A percentile compares a stretch with the other conserved stretches of the same genome.
Conservation (phyloP, 78 protist genomes). For the Dictyostelium brefeldianum region DNA sequence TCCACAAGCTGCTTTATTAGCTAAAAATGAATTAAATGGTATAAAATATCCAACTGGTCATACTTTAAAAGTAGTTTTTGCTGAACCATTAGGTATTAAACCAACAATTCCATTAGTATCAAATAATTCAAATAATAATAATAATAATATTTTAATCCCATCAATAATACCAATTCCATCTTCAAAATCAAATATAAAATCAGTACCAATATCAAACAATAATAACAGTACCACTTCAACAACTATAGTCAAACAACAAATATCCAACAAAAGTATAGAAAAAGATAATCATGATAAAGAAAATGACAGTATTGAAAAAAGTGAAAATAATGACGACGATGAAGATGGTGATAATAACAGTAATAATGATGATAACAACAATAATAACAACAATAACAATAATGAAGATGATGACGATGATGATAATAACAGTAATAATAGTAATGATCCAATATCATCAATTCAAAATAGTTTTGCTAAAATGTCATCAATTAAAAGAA, state of each 20-base stretch:
- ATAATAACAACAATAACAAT: neutral
- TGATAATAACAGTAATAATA: neutral
- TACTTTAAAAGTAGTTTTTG: conserved; percentile 72
- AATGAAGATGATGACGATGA: neutral
- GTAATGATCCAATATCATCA: neutral
- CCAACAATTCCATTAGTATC: neutral
- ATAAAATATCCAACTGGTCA: conserved; percentile 77
- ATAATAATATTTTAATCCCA: conserved; percentile 1
- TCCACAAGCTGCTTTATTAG: conserved; percentile 61
- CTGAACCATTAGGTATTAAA: conserved; percentile 77
- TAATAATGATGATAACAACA: neutral
- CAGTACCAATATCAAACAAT: neutral
- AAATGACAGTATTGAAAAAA: neutral
- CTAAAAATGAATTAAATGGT: conserved; percentile 82
- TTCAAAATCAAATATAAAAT: neutral
- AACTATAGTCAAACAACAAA: neutral
- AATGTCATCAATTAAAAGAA: conserved; percentile 56
- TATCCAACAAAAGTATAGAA: neutral
- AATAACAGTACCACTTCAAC: neutral
- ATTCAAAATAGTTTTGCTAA: conserved; percentile 54
- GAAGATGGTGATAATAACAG: neutral
- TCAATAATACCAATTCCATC: neutral
- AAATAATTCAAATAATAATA: neutral
- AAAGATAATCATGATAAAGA: neutral
- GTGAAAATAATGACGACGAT: neutral